Conservation (phyloP, 176 grass and related monocot genomes). For the Aegilops bicornis region DNA sequence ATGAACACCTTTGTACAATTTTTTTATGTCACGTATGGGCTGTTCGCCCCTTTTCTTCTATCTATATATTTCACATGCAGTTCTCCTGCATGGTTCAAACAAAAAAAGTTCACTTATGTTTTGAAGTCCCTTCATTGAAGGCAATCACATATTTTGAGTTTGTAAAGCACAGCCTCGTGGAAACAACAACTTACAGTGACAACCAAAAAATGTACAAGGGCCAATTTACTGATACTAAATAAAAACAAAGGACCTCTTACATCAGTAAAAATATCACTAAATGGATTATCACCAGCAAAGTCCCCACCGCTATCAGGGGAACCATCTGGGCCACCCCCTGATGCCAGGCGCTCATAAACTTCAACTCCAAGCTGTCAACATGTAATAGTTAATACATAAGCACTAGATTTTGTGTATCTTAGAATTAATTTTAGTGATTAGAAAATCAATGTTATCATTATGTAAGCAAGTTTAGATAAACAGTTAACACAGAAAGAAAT, state of each 20-base stretch:
- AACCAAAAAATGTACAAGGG: neutral
- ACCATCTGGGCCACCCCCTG: constrained; percentile 63
- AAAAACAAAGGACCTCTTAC: constrained; percentile 34
- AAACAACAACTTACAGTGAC: neutral
- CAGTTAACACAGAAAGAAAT: constrained; percentile 8
- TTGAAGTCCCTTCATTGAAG: constrained; percentile 2
- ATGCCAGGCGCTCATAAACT: constrained; percentile 61
- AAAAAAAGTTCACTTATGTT: neutral
- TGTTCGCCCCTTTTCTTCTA: neutral
- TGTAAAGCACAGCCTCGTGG: neutral
- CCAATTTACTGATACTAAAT: constrained; percentile 9
- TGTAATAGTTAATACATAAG: constrained; percentile 16
- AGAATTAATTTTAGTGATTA: constrained; percentile 15
- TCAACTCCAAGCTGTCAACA: constrained; percentile 75
- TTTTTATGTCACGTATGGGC: neutral
- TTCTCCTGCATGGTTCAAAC: neutral
- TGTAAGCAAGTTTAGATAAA: constrained; percentile 13
- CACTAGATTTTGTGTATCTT: constrained; percentile 18
- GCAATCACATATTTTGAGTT: constrained; percentile 18
- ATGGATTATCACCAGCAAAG: constrained; percentile 63
- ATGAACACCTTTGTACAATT: neutral
- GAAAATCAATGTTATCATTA: constrained; percentile 11
- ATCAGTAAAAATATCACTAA: constrained; percentile 77
- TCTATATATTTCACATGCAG: neutral
- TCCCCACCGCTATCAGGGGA: constrained; percentile 44